phyloP scores from a whole-genome alignment of 768 basidiomycete species.

The Chlorophyllum brunneum region DNA sequence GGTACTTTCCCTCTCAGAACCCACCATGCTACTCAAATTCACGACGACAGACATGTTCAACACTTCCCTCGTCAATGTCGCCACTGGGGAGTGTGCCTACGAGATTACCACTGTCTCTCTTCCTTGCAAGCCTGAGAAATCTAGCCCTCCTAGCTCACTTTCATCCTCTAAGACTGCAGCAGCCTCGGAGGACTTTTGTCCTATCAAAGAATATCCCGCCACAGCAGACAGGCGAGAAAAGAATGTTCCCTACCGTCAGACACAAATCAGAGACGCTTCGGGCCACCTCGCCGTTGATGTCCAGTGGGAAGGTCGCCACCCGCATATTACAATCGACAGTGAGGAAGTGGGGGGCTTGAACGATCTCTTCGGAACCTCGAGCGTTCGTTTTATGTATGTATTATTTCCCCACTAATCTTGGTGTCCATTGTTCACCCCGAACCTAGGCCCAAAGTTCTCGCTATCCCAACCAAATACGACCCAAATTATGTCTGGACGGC shows the following conservation, averaged over 20 bases:
- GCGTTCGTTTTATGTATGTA: constrained; percentile 50
- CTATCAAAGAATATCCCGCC: constrained; percentile 16
- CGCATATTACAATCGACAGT: constrained; percentile 46
- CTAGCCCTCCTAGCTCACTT: constrained; percentile 20
- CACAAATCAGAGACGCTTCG: constrained; percentile 37
- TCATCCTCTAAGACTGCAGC: constrained; percentile 13
- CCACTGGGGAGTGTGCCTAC: constrained; percentile 45
- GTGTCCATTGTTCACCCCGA: constrained; percentile 6
- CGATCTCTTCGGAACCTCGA: constrained; percentile 55
- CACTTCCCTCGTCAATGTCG: constrained; percentile 47
- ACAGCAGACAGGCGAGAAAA: constrained; percentile 16
- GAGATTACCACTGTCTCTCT: constrained; percentile 43
- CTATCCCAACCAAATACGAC: constrained; percentile 60
- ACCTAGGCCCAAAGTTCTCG: constrained; percentile 54
- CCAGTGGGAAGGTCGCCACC: constrained; percentile 49
- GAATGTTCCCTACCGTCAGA: constrained; percentile 30
- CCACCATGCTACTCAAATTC: constrained; percentile 55
- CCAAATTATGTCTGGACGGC: constrained; percentile 59
- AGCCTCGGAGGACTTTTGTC: constrained; percentile 10
- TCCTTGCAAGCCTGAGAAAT: constrained; percentile 25
- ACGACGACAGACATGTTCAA: constrained; percentile 56
- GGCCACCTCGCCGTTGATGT: constrained; percentile 44
- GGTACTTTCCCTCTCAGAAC: constrained; percentile 1
- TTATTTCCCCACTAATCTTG: background rate
- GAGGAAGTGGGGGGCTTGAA: constrained; percentile 49